These are phyloP conservation scores for Leccinum arenicola DNA, from an alignment of 768 basidiomycete genomes.

Conservation along the genomic window DNA sequence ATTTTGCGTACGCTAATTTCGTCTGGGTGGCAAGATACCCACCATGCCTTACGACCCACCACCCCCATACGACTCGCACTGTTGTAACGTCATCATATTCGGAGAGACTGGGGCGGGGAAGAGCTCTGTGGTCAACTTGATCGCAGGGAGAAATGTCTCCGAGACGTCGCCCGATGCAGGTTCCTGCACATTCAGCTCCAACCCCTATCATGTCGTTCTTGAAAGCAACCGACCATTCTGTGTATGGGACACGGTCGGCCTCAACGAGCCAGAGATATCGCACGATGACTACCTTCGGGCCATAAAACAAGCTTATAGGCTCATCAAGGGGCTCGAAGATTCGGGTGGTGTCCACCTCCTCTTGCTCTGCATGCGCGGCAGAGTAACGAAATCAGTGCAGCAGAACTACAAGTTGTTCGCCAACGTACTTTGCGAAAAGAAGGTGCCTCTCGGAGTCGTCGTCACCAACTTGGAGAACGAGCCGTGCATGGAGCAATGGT, in stretches of 20 bases:
- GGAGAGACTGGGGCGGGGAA: slow-evolving; percentile 34
- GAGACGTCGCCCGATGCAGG: slow-evolving; percentile 29
- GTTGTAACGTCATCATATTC: slow-evolving; percentile 26
- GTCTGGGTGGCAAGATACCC: slow-evolving; percentile 5
- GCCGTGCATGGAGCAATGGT: slow-evolving; percentile 37
- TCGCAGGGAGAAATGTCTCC: slow-evolving; percentile 29
- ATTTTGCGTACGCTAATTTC: neutral
- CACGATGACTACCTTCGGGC: slow-evolving; percentile 20
- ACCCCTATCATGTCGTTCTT: slow-evolving; percentile 23
- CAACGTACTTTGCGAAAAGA: slow-evolving; percentile 37
- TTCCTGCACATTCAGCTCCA: slow-evolving; percentile 35
- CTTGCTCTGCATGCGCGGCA: slow-evolving; percentile 37
- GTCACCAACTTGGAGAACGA: slow-evolving; percentile 40
- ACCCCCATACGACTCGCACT: slow-evolving; percentile 14
- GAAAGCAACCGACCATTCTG: slow-evolving; percentile 14
- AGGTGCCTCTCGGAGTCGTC: slow-evolving; percentile 38
- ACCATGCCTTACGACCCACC: slow-evolving; percentile 6
- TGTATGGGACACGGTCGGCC: slow-evolving; percentile 33
- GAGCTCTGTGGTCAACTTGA: slow-evolving; percentile 42
- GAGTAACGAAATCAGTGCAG: slow-evolving; percentile 34
- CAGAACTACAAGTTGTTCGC: slow-evolving; percentile 40
- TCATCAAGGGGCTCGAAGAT: slow-evolving; percentile 33
- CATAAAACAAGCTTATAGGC: slow-evolving; percentile 28
- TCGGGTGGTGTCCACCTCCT: slow-evolving; percentile 39
- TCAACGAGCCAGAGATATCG: slow-evolving; percentile 27